Evolutionary conservation across 345 rosid genomes (phyloP), one percentile per base, ranked within the genome.

Genomic region (Bruguiera sexangula): DNA sequence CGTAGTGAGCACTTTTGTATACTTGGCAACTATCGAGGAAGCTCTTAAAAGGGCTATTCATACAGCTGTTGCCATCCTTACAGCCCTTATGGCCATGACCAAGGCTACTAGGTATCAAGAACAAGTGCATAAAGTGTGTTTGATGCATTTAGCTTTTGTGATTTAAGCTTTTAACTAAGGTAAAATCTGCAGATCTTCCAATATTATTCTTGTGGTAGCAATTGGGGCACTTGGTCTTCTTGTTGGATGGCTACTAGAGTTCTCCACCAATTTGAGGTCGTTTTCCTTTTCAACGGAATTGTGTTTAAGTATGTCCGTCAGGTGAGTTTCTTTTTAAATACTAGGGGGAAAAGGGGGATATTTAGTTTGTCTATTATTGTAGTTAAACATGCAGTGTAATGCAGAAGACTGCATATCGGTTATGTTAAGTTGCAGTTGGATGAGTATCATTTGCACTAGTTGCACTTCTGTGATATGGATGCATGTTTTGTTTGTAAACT

Each of bases 61-160:
- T 79, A 79, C 92, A 20, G 92, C 69, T 62, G 96, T 87, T 50
- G 91, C 96, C 68, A 95, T 95, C 73, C 83, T 92, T 68, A 92
- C 99, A 32, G 96, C 97, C 62, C 85, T 92, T 51, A 68, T 95
- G 87, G 99, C 97, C 72, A 77, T 89, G 75, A 95, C 96, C 1
- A 85, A 92, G 71, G 99, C 99, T 76, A 92, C 99, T 69, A 88
- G 99, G 99, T 89, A 86, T 7, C 18, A 64, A 56, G 46, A 65
- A 36, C 64, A 56, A 34, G 71, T 39, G 34, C 53, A 55, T 60
- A 59, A 50, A 73, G 66, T 37, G 60, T 20, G 63, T 78, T 37
- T 37, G 32, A 20, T 71, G 29, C 51, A 20, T 52, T 24, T 58
- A 24, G 24, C 16, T 7, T 58, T 8, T 2, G 34, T 11, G 13